A percentile compares a stretch with the other conserved stretches of the same genome.
phyloP scores from a whole-genome alignment of 1,139 yeast species.

The Scheffersomyces lignicola region DNA sequence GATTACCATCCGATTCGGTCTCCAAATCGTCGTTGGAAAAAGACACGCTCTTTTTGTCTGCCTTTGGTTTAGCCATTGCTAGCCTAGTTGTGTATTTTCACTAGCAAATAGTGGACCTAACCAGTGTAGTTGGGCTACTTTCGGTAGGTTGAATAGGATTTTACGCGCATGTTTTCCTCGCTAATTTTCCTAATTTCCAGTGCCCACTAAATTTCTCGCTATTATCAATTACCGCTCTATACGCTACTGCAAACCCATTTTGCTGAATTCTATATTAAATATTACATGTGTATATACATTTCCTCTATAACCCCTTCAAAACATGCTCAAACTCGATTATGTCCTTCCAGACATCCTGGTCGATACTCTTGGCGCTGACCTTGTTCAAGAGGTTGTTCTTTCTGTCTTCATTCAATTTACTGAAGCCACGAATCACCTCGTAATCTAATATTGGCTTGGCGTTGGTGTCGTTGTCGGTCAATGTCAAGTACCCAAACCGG shows the following conservation, averaged over 20 bases:
- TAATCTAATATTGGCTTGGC: constrained; percentile 63
- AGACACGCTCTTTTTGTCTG: constrained; percentile 5
- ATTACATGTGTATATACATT: not conserved
- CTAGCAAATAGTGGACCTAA: too few species aligned
- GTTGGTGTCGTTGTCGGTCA: constrained; percentile 35
- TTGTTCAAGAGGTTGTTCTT: constrained; percentile 54
- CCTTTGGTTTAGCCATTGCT: constrained; percentile 6
- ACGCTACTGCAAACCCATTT: not conserved
- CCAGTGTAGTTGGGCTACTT: too few species aligned
- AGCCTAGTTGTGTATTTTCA: too few species aligned
- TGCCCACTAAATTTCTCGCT: not conserved
- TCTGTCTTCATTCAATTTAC: constrained; percentile 56
- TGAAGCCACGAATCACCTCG: constrained; percentile 53
- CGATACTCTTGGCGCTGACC: constrained; percentile 53
- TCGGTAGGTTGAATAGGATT: too few species aligned
- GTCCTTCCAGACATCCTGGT: constrained; percentile 68
- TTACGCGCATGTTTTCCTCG: too few species aligned
- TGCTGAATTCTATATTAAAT: not conserved
- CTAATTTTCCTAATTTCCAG: too few species aligned
- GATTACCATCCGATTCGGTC: constrained; percentile 1
- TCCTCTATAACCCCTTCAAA: constrained; percentile 25
- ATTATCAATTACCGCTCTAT: not conserved
- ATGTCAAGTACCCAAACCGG: constrained; percentile 51
- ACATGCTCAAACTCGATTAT: constrained; percentile 52
- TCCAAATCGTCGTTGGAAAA: constrained; percentile 4